Base-by-base conservation (phyloP, 495 filamentous ascomycete species). In the Daldinia bambusicola region DNA sequence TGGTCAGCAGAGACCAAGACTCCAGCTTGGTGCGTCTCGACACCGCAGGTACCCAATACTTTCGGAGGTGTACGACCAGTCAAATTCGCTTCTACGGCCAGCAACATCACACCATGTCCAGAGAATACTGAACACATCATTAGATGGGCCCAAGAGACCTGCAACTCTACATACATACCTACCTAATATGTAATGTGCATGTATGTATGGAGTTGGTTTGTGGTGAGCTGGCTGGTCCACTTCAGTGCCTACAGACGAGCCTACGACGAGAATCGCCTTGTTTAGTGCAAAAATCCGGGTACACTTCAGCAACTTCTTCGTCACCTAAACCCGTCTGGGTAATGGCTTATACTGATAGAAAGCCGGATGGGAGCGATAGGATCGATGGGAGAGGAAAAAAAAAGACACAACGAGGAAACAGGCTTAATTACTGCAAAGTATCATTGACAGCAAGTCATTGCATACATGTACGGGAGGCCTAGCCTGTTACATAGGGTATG, bases 111-210 rank as follows among this genome's bases (percentile, higher is more conserved):
- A 73, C 70, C 70, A 69, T 73, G 51, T 61, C 70, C 70, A 73
- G 64, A 73, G 66, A 69, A 66, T 20, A 57, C 61, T 69, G 64
- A 65, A 73, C 70, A 73, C 70, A 73, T 73, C 70, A 73, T 61
- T 72, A 68, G 61, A 72, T 68, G 70, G 70, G 41, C 64, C 69
- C 64, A 63, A 67, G 64, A 63, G 48, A 40, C 60, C 64, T 67
- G 63, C 64, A 72, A 55, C 53, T 56, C 32, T 34, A 56, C 30
- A 51, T 51, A 52, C 50, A 34, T 65, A 71, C 70, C 51, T 66
- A 66, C 55, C 63, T 66, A 43, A 66, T 55, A 59, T 66, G 55
- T 50, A 37, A 56, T 56, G 53, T 37, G 32, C 53, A 56, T 56
- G 53, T 56, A 56, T 14, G 53, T 58, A 66, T 69, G 62, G 66